Evolutionary conservation across 2,329 filamentous ascomycete species (phyloP), one percentile per base, ranked within the genome.

Genomic region (Ascochyta pisi): DNA sequence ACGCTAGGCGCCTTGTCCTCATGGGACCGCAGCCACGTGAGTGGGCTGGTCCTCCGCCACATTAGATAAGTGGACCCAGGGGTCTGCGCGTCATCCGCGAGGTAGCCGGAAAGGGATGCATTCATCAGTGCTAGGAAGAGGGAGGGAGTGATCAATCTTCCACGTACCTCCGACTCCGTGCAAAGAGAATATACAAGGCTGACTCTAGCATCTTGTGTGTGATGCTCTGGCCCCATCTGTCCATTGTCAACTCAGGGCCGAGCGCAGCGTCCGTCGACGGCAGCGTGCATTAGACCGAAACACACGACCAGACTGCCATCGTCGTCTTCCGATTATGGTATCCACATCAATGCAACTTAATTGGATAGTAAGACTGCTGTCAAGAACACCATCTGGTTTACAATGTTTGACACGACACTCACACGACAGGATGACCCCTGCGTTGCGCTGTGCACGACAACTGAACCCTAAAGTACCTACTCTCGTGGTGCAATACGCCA

Each of bases 1-100:
- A 59, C 55, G 62, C 63, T 66, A 55, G 66, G 65, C 61, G 59
- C 45, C 37, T 52, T 56, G 46, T 50, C 42, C 50, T 55, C 47
- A 50, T 59, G 47, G 51, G 55, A 63, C 64, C 59, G 59, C 57
- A 63, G 66, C 71, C 71, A 74, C 70, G 70, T 73, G 69, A 73
- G 71, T 63, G 53, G 50, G 58, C 48, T 54, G 47, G 43, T 37
- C 58, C 35, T 59, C 56, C 63, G 66, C 63, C 66, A 68, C 64
- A 52, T 48, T 45, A 63, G 45, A 10, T 35, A 44, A 54, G 65
- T 66, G 64, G 68, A 62, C 54, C 62, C 66, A 68, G 65, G 68
- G 66, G 62, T 57, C 68, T 74, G 70, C 69, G 67, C 66, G 67
- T 71, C 71, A 73, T 74, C 66, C 67, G 66, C 57, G 68, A 69